These are phyloP conservation scores for Cystoderma amianthinum DNA, from an alignment of 768 basidiomycete genomes.

Conservation along the genomic window DNA sequence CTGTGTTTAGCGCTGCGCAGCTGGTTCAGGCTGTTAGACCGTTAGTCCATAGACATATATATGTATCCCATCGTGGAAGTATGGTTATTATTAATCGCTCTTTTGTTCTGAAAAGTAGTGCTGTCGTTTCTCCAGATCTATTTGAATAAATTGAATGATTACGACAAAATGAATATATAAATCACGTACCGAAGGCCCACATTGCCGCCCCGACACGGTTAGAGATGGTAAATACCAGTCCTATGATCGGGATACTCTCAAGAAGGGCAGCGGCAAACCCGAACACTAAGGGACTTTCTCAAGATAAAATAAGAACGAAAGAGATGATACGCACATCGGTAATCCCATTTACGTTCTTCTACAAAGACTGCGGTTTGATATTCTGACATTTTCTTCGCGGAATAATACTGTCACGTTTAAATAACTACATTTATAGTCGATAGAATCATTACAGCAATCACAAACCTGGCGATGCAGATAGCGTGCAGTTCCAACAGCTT, in stretches of 20 bases:
- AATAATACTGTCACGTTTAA: slow-evolving; percentile 90
- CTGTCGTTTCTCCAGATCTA: slow-evolving; percentile 60
- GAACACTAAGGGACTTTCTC: slow-evolving; percentile 47
- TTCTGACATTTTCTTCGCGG: slow-evolving; percentile 74
- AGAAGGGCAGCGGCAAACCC: slow-evolving; percentile 80
- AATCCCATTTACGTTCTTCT: slow-evolving; percentile 89
- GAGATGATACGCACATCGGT: slow-evolving; percentile 43
- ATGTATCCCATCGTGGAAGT: no score
- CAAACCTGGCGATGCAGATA: slow-evolving; percentile 60
- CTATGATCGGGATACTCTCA: slow-evolving; percentile 77
- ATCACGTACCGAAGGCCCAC: slow-evolving; percentile 74
- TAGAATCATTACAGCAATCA: slow-evolving; percentile 1
- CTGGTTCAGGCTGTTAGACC: no score
- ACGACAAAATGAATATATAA: background rate
- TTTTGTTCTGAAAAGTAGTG: slow-evolving; percentile 33
- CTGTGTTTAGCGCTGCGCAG: no score
- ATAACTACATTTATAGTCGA: no score
- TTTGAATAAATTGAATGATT: background rate
- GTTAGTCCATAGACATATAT: no score
- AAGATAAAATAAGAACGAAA: background rate
- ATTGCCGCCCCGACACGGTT: slow-evolving; percentile 91
- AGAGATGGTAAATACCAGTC: slow-evolving; percentile 76
- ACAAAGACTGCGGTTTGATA: slow-evolving; percentile 69
- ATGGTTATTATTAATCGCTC: background rate
- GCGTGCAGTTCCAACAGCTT: slow-evolving; percentile 59